These are phyloP conservation scores for Colletotrichum sp. DNA, from an alignment of 2,329 filamentous ascomycete genomes.

Conservation along the genomic window DNA sequence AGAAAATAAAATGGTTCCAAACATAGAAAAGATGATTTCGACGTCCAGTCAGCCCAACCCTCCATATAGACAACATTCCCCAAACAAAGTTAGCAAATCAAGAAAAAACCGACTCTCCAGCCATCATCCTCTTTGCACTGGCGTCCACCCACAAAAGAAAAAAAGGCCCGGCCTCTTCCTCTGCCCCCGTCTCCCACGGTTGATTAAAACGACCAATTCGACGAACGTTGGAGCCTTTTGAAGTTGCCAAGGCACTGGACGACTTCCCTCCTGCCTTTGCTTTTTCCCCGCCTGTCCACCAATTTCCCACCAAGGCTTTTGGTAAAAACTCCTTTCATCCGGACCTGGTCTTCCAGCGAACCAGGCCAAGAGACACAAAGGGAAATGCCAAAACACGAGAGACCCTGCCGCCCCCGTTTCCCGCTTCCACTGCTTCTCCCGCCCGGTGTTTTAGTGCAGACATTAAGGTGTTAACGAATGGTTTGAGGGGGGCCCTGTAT, in stretches of 20 bases:
- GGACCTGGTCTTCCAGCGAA: conserved; percentile 12
- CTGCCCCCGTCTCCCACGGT: neutral
- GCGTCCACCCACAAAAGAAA: neutral
- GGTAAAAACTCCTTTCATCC: neutral
- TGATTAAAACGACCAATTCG: neutral
- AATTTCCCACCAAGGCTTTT: neutral
- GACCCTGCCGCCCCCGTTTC: neutral
- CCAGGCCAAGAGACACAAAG: neutral
- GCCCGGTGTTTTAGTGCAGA: neutral
- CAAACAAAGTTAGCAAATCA: neutral
- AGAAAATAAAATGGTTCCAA: neutral
- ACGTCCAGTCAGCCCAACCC: neutral
- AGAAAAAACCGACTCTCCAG: neutral
- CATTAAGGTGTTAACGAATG: conserved; percentile 14
- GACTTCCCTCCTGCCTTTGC: neutral
- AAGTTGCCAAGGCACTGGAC: neutral
- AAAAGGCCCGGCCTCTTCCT: conserved; percentile 18
- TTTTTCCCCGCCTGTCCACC: neutral
- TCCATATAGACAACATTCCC: neutral
- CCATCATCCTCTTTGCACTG: neutral
- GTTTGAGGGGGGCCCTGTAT: neutral
- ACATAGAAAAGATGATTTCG: neutral
- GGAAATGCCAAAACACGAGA: neutral
- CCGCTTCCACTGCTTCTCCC: neutral
- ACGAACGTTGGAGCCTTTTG: neutral